phyloP scores from a whole-genome alignment of 73 alveolate species.

The Symbiodinium natans region DNA sequence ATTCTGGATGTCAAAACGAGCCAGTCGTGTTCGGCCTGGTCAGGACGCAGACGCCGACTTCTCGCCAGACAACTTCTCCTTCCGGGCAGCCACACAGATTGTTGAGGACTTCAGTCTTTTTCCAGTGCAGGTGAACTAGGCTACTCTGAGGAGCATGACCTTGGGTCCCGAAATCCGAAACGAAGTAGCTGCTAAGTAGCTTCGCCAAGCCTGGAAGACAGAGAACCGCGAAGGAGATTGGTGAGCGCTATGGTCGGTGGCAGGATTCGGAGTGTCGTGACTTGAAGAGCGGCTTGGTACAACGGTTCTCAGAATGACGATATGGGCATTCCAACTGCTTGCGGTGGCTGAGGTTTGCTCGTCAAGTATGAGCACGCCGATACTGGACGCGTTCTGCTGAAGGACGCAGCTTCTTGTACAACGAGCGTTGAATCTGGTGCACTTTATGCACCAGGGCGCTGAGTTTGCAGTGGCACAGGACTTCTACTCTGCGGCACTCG shows the following conservation, averaged over 20 bases:
- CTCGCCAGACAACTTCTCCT: slow-evolving; percentile 12
- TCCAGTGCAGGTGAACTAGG: not conserved
- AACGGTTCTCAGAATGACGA: not conserved
- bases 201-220: not conserved
- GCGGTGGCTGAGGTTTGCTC: slow-evolving; percentile 18
- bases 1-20: too few species aligned
- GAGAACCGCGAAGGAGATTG: slow-evolving; percentile 38
- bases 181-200: too few species aligned
- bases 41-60: not conserved
- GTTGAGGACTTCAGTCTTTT: slow-evolving; percentile 23
- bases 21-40: too few species aligned
- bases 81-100: slow-evolving; percentile 47
- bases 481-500: slow-evolving; percentile 67
- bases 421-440: not conserved
- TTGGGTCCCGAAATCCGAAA: too few species aligned
- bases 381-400: slow-evolving; percentile 61
- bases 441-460: not conserved
- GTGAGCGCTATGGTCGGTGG: slow-evolving; percentile 90
- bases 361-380: slow-evolving; percentile 55
- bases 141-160: too few species aligned
- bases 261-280: slow-evolving; percentile 88
- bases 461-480: slow-evolving; percentile 2
- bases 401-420: not conserved
- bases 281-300: slow-evolving; percentile 42
- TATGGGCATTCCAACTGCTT: too few species aligned